Evolutionary conservation across 2,329 filamentous ascomycete species (phyloP).

Genomic region (Hortaea sp.): DNA sequence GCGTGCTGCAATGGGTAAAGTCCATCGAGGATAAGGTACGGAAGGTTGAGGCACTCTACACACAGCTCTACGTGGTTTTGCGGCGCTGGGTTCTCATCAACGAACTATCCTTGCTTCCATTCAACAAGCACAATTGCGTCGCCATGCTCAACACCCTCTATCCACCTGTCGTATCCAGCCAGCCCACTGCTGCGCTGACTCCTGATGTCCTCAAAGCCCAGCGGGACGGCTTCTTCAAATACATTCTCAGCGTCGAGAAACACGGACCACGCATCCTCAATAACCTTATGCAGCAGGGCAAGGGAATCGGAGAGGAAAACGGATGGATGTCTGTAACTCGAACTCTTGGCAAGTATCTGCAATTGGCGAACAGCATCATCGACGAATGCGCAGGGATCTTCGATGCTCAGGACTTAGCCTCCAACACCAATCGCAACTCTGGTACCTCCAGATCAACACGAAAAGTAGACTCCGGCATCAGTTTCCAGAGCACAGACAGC

Average conservation of each 20-base stretch:
- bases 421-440: slow-evolving; percentile 9
- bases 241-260: slow-evolving; percentile 49
- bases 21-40: slow-evolving; percentile 36
- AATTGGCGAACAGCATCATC: slow-evolving; percentile 50
- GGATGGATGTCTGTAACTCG: slow-evolving; percentile 44
- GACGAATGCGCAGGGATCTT: slow-evolving; percentile 46
- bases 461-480: slow-evolving; percentile 56
- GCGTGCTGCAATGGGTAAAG: slow-evolving; percentile 45
- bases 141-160: slow-evolving; percentile 60
- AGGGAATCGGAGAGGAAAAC: slow-evolving; percentile 40
- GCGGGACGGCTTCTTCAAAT: slow-evolving; percentile 53
- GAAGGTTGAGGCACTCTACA: slow-evolving; percentile 47
- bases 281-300: slow-evolving; percentile 44
- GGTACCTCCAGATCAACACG: slow-evolving; percentile 24
- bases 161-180: slow-evolving; percentile 42
- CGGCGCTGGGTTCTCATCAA: slow-evolving; percentile 58
- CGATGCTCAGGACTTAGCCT: slow-evolving; percentile 29
- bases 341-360: slow-evolving; percentile 49
- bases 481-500: slow-evolving; percentile 36
- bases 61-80: slow-evolving; percentile 50
- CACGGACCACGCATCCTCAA: slow-evolving; percentile 44
- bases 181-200: slow-evolving; percentile 44
- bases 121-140: slow-evolving; percentile 56
- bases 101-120: slow-evolving; percentile 51
- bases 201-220: slow-evolving; percentile 44